Percentiles rank a stretch among this genome's conserved stretches.
These are phyloP conservation scores for Cyberlindnera xylosilytica DNA, from an alignment of 805 yeast species.

Conservation along the genomic window DNA sequence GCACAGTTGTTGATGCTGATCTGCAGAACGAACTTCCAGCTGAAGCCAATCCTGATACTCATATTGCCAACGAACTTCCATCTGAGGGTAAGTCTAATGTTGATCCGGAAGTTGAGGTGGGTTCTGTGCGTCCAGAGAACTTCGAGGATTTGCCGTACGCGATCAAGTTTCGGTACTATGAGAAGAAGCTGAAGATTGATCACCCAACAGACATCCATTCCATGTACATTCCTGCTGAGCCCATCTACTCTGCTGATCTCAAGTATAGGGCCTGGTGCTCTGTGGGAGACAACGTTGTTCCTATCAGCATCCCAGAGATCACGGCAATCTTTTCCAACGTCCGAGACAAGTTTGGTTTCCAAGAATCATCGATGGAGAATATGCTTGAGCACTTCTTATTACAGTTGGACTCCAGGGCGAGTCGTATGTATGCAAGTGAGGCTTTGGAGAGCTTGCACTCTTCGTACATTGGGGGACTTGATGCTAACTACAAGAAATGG, in stretches of 20 bases:
- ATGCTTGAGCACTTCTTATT: slow-evolving; percentile 79
- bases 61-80: too few relatives aligned
- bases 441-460: slow-evolving; percentile 81
- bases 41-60: not conserved
- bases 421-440: slow-evolving; percentile 66
- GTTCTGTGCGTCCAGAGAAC: too few relatives aligned
- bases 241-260: too few relatives aligned
- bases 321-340: slow-evolving; percentile 55
- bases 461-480: slow-evolving; percentile 89
- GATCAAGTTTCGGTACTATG: too few relatives aligned
- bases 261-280: too few relatives aligned
- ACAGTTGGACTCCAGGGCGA: slow-evolving; percentile 81
- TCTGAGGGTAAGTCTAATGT: too few relatives aligned
- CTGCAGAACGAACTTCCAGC: too few relatives aligned
- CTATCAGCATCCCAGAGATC: slow-evolving; percentile 48
- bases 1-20: not conserved
- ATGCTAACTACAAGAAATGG: slow-evolving; percentile 89
- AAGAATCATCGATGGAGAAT: slow-evolving; percentile 69
- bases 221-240: too few relatives aligned
- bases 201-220: too few relatives aligned
- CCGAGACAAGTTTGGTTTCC: slow-evolving; percentile 76
- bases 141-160: too few relatives aligned
- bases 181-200: too few relatives aligned
- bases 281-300: slow-evolving; percentile 1
- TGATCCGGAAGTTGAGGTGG: too few relatives aligned